phyloP scores from a whole-genome alignment of 768 basidiomycete species.

The Trametes maxima region DNA sequence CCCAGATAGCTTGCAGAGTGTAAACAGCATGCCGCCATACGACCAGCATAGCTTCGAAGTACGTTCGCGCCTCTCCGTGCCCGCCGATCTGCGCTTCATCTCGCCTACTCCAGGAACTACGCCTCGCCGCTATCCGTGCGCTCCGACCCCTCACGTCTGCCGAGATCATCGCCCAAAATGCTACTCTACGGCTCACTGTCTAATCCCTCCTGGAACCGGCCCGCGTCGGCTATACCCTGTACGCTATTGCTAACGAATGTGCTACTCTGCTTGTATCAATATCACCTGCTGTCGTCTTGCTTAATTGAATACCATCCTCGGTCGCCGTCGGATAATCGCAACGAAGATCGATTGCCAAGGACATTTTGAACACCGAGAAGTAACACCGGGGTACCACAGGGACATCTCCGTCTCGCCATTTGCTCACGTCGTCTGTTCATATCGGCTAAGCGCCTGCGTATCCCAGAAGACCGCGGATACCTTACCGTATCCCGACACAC shows the following conservation, averaged over 20 bases:
- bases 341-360: too few relatives aligned
- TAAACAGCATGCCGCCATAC: conserved; percentile 41
- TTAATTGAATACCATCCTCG: neutral
- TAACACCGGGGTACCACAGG: too few relatives aligned
- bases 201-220: neutral
- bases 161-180: conserved; percentile 31
- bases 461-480: too few relatives aligned
- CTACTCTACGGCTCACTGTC: conserved; percentile 10
- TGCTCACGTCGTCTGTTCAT: too few relatives aligned
- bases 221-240: conserved; percentile 15
- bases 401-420: too few relatives aligned
- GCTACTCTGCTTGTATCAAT: conserved; percentile 15
- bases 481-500: too few relatives aligned
- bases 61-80: conserved; percentile 4
- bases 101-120: conserved; percentile 47
- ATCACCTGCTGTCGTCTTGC: neutral
- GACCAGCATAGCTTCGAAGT: conserved; percentile 55
- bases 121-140: conserved; percentile 45
- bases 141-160: conserved; percentile 50
- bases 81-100: neutral
- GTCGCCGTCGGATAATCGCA: too few relatives aligned
- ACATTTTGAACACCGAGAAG: too few relatives aligned
- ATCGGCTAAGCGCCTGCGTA: too few relatives aligned
- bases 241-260: conserved; percentile 1
- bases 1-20: conserved; percentile 39